Evolutionary conservation across 1,139 yeast genomes (phyloP).

Genomic region (Nakaseomyces uthaithaninus): DNA sequence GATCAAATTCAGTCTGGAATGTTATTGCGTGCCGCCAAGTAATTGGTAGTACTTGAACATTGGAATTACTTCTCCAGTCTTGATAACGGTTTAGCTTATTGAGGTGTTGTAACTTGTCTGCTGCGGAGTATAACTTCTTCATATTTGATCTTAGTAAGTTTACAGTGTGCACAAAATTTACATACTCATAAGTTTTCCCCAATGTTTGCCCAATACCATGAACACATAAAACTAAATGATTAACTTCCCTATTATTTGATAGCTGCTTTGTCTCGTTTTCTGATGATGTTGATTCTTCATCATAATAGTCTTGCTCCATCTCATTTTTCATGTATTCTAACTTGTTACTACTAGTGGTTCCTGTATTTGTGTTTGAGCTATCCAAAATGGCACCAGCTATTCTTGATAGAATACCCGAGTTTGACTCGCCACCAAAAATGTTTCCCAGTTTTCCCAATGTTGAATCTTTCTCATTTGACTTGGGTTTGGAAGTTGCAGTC

Average conservation of each 20-base stretch:
- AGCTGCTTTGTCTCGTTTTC: constrained; percentile 26
- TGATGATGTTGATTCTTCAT: constrained; percentile 22
- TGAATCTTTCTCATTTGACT: not conserved
- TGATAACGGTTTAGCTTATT: constrained; percentile 22
- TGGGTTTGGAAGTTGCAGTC: constrained; percentile 31
- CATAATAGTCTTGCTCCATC: constrained; percentile 47
- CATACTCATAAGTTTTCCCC: constrained; percentile 69
- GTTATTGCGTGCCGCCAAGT: constrained; percentile 69
- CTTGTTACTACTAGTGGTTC: constrained; percentile 20
- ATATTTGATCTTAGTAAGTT: constrained; percentile 60
- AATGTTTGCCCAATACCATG: constrained; percentile 94
- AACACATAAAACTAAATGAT: constrained; percentile 74
- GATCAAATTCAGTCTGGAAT: constrained; percentile 42
- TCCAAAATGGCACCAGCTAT: constrained; percentile 9
- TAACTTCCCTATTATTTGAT: constrained; percentile 45
- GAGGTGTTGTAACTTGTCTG: constrained; percentile 36
- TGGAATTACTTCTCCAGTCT: constrained; percentile 40
- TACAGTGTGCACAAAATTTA: constrained; percentile 81
- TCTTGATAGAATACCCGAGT: not conserved
- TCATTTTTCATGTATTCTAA: constrained; percentile 35
- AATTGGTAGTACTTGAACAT: constrained; percentile 68
- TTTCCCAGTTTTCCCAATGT: constrained; percentile 9
- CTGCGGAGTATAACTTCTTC: constrained; percentile 46
- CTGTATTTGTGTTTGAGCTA: constrained; percentile 14
- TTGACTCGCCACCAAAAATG: constrained; percentile 7